Base-by-base conservation (phyloP, 2,329 filamentous ascomycete genomes). In the Fusarium sp. region DNA sequence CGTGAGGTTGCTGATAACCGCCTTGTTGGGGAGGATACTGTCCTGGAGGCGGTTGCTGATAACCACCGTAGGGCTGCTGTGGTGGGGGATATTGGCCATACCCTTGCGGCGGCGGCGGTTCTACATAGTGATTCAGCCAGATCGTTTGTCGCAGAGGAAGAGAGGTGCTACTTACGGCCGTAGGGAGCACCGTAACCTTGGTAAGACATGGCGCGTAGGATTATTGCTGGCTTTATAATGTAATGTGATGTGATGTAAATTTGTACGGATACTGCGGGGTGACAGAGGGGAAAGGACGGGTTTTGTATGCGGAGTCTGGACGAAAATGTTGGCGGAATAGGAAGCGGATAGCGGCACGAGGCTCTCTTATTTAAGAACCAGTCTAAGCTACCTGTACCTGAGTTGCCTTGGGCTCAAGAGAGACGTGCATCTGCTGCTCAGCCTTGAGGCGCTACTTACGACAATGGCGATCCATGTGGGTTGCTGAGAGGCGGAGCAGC, bases 81-180 rank as follows among this genome's bases (percentile, higher is more conserved):
- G 52, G 73, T 31, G 73, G 77, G 31, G 71, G 75, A 25, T 78
- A 76, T 60, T 78, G 78, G 37, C 78, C 78, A 67, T 82, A 81
- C 67, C 79, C 80, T 64, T 80, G 79, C 29, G 75, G 78, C 42
- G 74, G 78, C 51, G 79, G 77, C 76, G 58, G 39, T 40, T 63
- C 60, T 63, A 20, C 20, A 42, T 18, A 18, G 6, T 20, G 29
- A 35, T 37, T 17, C 35, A 48, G 65, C 74, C 43, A 71, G 70
- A 47, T 21, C 17, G 21, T 20, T 31, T 37, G 25, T 51, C 33
- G 56, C 58, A 50, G 52, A 20, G 37, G 13, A n/a, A 23, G 9
- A 7, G 17, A 20, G 21, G 35, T n/a, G 18, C 10, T 42, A 79
- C 79, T 76, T 54, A 80, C 79, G 79, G 69, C 79, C 78, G 63